Evolutionary conservation across 805 yeast species (phyloP).

Genomic region (Teunomyces lycoperdinae): DNA sequence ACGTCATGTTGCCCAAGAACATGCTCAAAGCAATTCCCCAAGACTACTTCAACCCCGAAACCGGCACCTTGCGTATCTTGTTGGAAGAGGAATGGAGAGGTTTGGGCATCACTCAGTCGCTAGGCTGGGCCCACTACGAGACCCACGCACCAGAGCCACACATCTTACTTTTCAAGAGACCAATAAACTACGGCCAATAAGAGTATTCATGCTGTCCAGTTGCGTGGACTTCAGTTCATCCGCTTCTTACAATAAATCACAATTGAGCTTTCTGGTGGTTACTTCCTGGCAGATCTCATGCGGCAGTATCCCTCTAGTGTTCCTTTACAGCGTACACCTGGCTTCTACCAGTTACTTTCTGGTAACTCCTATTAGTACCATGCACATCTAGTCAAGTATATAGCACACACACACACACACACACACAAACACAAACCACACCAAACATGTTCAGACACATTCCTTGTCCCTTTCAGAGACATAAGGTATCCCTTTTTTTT

Average conservation of each 20-base stretch:
- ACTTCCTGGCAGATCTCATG: no score
- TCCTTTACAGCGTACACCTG: no score
- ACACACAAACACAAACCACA: no score
- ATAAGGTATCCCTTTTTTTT: not conserved
- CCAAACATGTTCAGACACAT: no score
- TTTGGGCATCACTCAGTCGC: conserved; percentile 91
- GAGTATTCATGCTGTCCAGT: not conserved
- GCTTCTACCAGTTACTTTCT: no score
- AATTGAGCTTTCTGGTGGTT: no score
- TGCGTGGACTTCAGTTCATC: not conserved
- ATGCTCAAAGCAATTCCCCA: conserved; percentile 92
- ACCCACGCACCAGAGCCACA: conserved; percentile 99
- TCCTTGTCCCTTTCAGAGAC: not conserved
- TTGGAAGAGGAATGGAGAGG: conserved; percentile 99
- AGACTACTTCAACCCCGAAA: conserved; percentile 89
- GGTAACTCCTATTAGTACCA: no score
- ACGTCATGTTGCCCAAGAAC: conserved; percentile 93
- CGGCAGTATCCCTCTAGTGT: no score
- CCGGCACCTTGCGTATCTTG: conserved; percentile 88
- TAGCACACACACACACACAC: not conserved
- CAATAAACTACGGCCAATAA: conserved; percentile 51
- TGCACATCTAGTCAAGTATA: not conserved
- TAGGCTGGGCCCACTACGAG: conserved; percentile 98
- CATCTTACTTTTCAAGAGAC: conserved; percentile 75
- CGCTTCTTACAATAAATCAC: not conserved